Conservation (phyloP, 257 asterid genomes). For the Asclepias syriaca region DNA sequence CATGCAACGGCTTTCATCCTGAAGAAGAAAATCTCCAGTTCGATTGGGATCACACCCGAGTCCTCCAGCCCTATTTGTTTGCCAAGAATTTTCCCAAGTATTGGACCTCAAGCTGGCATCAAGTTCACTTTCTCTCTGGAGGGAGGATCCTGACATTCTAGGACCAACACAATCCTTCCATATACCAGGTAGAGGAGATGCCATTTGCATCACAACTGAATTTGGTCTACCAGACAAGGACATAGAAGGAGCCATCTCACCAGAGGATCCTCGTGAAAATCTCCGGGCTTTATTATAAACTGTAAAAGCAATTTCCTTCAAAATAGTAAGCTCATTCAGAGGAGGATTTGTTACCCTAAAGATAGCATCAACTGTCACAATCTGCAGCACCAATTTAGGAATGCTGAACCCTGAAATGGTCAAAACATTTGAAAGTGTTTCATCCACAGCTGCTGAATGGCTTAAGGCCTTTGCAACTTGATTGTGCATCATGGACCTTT, state of each 20-base stretch:
- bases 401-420: slow-evolving; percentile 86
- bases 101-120: slow-evolving; percentile 81
- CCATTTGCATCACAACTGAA: slow-evolving; percentile 67
- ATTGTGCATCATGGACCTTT: slow-evolving; percentile 79
- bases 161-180: slow-evolving; percentile 92
- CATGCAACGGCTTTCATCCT: slow-evolving; percentile 71
- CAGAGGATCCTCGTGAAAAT: slow-evolving; percentile 63
- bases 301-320: slow-evolving; percentile 95
- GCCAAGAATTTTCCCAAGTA: slow-evolving; percentile 97
- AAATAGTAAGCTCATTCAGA: slow-evolving; percentile 70
- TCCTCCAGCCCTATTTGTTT: slow-evolving; percentile 67
- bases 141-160: slow-evolving; percentile 61
- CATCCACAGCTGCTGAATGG: slow-evolving; percentile 81
- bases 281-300: slow-evolving; percentile 93
- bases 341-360: slow-evolving; percentile 90
- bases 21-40: slow-evolving; percentile 55
- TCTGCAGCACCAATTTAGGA: slow-evolving; percentile 91
- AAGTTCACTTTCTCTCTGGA: slow-evolving; percentile 82
- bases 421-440: slow-evolving; percentile 79
- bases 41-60: slow-evolving; percentile 67
- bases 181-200: slow-evolving; percentile 71
- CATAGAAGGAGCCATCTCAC: slow-evolving; percentile 47
- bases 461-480: slow-evolving; percentile 97
- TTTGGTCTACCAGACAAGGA: slow-evolving; percentile 66
- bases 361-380: slow-evolving; percentile 92